Conservation (phyloP, 2,329 filamentous ascomycete genomes). For the Phoma sp. region DNA sequence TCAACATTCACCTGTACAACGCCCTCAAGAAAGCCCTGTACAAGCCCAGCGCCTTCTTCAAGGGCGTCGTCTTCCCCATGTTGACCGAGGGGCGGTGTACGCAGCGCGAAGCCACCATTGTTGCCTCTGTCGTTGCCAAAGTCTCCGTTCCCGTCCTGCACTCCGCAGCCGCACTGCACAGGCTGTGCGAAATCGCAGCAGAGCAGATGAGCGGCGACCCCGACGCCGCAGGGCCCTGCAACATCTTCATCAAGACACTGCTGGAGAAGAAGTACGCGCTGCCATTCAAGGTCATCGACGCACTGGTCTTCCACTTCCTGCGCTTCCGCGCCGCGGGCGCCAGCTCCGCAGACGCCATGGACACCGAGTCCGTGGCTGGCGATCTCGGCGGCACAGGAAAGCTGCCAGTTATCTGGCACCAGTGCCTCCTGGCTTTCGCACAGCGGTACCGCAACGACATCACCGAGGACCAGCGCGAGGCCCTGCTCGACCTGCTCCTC, state of each 20-base stretch:
- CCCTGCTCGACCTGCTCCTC: conserved; percentile 83
- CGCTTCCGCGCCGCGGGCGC: conserved; percentile 79
- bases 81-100: conserved; percentile 87
- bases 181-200: conserved; percentile 91
- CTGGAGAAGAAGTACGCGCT: conserved; percentile 97
- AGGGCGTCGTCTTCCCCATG: conserved; percentile 91
- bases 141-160: conserved; percentile 90
- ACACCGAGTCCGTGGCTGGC: conserved; percentile 41
- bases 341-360: conserved; percentile 63
- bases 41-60: conserved; percentile 96
- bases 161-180: conserved; percentile 88
- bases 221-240: conserved; percentile 88
- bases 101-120: conserved; percentile 87
- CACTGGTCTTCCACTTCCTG: conserved; percentile 94
- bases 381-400: conserved; percentile 61
- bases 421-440: conserved; percentile 88
- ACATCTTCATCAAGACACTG: conserved; percentile 91
- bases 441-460: conserved; percentile 96
- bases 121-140: conserved; percentile 82
- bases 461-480: conserved; percentile 92
- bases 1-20: conserved; percentile 95
- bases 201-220: conserved; percentile 83
- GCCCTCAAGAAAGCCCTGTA: conserved; percentile 90
- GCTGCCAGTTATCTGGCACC: conserved; percentile 94
- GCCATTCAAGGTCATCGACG: conserved; percentile 92